These are phyloP conservation scores for Capsicum rhomboideum DNA, from an alignment of 257 asterid species.

Conservation along the genomic window DNA sequence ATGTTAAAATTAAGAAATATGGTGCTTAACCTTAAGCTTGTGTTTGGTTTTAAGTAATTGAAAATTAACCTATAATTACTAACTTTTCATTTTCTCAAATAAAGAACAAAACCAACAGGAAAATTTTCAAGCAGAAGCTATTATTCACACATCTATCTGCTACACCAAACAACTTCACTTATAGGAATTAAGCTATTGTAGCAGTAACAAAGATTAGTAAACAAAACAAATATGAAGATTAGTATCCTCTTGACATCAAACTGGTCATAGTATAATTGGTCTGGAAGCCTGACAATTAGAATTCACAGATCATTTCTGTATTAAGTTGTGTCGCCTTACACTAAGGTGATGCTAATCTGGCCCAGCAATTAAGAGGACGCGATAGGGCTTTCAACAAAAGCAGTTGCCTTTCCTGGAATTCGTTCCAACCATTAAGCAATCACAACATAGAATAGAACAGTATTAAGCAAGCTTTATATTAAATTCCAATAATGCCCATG, in stretches of 20 bases:
- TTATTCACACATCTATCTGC: background rate
- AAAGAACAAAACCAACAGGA: background rate
- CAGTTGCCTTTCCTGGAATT: too few species aligned
- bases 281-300: background rate
- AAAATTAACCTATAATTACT: background rate
- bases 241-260: background rate
- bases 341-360: background rate
- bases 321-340: background rate
- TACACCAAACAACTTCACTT: background rate
- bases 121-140: background rate
- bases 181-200: background rate
- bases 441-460: too few species aligned
- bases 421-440: too few species aligned
- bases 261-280: background rate
- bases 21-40: background rate
- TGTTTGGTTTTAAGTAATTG: background rate
- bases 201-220: background rate
- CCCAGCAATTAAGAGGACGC: too few species aligned
- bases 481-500: too few species aligned
- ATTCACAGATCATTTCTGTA: background rate
- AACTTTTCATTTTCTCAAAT: background rate
- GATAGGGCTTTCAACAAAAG: too few species aligned
- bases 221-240: background rate
- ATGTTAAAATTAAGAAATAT: background rate
- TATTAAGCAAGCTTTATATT: too few species aligned